Percentiles rank a stretch among this genome's conserved stretches.
phyloP scores from a whole-genome alignment of 2,329 filamentous ascomycete species.

The Hirsutella thompsonii region DNA sequence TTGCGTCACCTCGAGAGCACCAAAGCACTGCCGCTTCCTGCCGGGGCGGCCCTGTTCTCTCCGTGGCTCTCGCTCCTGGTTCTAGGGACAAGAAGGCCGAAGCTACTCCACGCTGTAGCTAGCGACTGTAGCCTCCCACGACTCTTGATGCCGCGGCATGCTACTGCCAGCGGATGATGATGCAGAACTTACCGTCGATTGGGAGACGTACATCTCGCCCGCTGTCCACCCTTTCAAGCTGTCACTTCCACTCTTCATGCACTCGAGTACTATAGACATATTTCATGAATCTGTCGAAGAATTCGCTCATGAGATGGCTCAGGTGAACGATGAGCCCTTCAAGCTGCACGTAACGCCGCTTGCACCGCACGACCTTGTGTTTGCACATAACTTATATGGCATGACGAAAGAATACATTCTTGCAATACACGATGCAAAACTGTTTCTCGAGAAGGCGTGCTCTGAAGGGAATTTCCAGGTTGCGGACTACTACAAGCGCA shows the following conservation, averaged over 20 bases:
- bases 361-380: neutral
- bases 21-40: neutral
- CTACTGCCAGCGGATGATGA: no score
- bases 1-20: neutral
- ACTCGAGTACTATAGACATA: no score
- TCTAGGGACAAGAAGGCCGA: no score
- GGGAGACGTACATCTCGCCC: neutral
- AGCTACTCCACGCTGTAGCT: no score
- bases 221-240: neutral
- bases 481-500: no score
- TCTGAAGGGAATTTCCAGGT: no score
- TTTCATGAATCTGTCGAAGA: no score
- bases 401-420: neutral
- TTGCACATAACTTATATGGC: neutral
- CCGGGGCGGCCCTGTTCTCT: neutral
- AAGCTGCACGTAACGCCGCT: neutral
- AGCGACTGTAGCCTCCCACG: no score
- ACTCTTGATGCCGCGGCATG: no score
- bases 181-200: neutral
- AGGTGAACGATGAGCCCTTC: neutral
- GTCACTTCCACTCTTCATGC: neutral
- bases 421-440: neutral
- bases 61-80: neutral
- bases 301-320: neutral
- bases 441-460: neutral